phyloP scores from a whole-genome alignment of 805 yeast genomes.

The Danielia reshetovae region DNA sequence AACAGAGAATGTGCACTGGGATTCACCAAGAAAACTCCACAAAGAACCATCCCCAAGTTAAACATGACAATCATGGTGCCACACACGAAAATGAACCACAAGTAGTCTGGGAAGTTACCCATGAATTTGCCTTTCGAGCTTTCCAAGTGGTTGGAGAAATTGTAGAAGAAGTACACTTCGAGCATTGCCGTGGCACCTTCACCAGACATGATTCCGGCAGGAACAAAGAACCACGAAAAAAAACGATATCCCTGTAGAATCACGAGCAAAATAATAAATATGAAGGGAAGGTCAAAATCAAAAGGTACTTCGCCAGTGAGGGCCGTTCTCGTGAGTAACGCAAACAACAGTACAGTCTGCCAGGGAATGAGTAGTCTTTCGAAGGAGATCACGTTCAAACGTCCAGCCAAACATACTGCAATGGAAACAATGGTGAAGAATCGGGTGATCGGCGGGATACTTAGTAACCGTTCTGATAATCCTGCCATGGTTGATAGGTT shows the following conservation, averaged over 20 bases:
- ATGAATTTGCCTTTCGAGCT: slow-evolving; percentile 41
- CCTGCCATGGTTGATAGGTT: too few relatives aligned
- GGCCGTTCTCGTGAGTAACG: too few relatives aligned
- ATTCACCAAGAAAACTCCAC: neutral
- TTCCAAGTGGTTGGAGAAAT: slow-evolving; percentile 55
- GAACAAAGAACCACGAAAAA: slow-evolving; percentile 48
- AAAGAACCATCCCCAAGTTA: slow-evolving; percentile 15
- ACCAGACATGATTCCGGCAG: slow-evolving; percentile 26
- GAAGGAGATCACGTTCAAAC: slow-evolving; percentile 18
- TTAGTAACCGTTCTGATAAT: slow-evolving; percentile 11
- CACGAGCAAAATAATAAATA: neutral
- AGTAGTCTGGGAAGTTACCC: slow-evolving; percentile 50
- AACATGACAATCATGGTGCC: slow-evolving; percentile 43
- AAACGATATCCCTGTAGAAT: slow-evolving; percentile 44
- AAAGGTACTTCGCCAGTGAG: too few relatives aligned
- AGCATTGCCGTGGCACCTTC: slow-evolving; percentile 29
- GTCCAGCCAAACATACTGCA: slow-evolving; percentile 35
- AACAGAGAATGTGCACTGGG: slow-evolving; percentile 31
- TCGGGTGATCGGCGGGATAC: slow-evolving; percentile 62
- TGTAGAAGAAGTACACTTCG: slow-evolving; percentile 55
- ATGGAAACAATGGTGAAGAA: slow-evolving; percentile 48
- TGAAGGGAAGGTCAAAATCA: neutral
- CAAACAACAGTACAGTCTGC: neutral
- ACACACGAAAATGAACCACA: slow-evolving; percentile 49
- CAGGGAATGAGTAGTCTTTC: neutral